These are phyloP conservation scores for Syzygium aqueum DNA, from an alignment of 345 rosid species.

Conservation along the genomic window DNA sequence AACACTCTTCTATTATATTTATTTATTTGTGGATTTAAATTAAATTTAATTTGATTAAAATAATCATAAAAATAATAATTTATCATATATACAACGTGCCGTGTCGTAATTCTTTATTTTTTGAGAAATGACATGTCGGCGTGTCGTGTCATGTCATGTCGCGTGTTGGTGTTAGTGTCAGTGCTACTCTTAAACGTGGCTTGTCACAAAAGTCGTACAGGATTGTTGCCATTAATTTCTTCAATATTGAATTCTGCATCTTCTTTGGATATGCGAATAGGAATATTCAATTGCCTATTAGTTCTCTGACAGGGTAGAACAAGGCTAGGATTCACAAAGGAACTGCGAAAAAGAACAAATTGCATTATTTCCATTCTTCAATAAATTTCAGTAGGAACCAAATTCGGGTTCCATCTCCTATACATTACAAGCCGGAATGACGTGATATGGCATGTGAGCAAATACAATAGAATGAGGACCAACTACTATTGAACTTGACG, in stretches of 20 bases:
- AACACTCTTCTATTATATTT: too few relatives aligned
- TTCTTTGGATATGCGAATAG: not conserved
- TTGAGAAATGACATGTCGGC: too few relatives aligned
- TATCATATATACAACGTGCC: too few relatives aligned
- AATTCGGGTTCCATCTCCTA: constrained; percentile 11
- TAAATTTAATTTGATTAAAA: too few relatives aligned
- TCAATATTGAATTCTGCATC: not conserved
- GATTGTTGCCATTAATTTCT: not conserved
- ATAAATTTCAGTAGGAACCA: not conserved
- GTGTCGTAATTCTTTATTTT: too few relatives aligned
- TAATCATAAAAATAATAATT: too few relatives aligned
- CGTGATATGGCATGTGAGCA: constrained; percentile 38
- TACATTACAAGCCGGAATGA: constrained; percentile 45
- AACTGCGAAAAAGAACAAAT: not conserved
- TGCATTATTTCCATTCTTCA: not conserved
- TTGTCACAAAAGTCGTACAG: not conserved
- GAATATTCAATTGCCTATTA: not conserved
- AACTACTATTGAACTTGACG: constrained; percentile 35
- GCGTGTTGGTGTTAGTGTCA: too few relatives aligned
- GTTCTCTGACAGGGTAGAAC: not conserved
- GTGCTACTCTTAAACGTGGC: not conserved
- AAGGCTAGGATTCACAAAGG: not conserved
- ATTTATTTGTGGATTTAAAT: too few relatives aligned
- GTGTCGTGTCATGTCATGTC: too few relatives aligned
- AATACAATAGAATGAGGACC: constrained; percentile 67